Percentiles rank a stretch among this genome's conserved stretches.
phyloP scores from a whole-genome alignment of 208 protist genomes.

The Acanthamoeba castellanii region DNA sequence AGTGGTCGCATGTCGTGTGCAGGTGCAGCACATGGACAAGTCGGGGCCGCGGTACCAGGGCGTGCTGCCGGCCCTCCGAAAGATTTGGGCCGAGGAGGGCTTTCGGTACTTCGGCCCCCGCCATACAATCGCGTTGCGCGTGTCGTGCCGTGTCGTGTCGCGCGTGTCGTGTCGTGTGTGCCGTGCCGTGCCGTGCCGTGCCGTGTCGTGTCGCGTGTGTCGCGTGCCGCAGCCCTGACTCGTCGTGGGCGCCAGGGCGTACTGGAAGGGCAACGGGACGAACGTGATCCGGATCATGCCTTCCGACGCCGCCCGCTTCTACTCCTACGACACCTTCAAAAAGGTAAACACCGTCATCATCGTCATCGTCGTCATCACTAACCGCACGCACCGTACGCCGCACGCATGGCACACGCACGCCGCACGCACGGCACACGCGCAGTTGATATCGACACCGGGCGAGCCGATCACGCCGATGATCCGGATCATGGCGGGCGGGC shows the following conservation, averaged over 20 bases:
- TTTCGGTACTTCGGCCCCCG: background rate
- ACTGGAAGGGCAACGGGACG: conserved; percentile 95
- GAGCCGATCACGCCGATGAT: conserved; percentile 54
- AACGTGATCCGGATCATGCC: conserved; percentile 95
- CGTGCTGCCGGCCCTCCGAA: background rate
- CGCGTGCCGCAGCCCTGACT: background rate
- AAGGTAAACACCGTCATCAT: conserved; percentile 61
- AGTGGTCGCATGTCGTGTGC: background rate
- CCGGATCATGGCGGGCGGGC: conserved; percentile 89
- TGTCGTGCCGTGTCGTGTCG: background rate
- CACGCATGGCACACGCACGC: too few relatives aligned
- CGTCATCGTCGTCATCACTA: too few relatives aligned
- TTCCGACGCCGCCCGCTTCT: conserved; percentile 94
- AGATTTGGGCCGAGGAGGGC: conserved; percentile 3
- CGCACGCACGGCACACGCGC: background rate
- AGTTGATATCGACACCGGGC: conserved; percentile 1
- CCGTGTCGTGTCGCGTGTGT: too few relatives aligned
- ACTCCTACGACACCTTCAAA: conserved; percentile 94
- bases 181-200: too few relatives aligned
- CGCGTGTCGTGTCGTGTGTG: too few relatives aligned
- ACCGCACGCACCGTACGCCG: too few relatives aligned
- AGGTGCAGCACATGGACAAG: conserved; percentile 61
- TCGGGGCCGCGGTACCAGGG: conserved; percentile 37
- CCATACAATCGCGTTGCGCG: background rate
- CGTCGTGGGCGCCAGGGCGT: conserved; percentile 74